Evolutionary conservation across 75 land plant genomes (phyloP).

Genomic region (Adiantum capillusveneris): DNA sequence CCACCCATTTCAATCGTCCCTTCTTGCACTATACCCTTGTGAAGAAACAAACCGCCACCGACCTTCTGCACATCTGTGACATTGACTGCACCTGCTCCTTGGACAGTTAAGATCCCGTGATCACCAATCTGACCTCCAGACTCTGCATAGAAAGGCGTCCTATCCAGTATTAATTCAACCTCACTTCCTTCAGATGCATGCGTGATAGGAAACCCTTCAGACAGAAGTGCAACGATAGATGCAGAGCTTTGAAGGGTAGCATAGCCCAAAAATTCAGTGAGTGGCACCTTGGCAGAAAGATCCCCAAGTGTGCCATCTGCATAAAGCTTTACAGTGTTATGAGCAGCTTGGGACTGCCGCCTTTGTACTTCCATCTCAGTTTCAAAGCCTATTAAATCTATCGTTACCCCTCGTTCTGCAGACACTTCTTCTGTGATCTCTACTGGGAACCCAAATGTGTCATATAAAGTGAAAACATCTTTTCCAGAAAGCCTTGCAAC

Average conservation of each 20-base stretch:
- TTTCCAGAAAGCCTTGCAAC: slow-evolving; percentile 58
- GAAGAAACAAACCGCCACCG: slow-evolving; percentile 55
- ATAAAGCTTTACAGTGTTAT: slow-evolving; percentile 66
- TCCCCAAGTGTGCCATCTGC: slow-evolving; percentile 47
- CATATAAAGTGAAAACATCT: slow-evolving; percentile 80
- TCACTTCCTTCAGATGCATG: slow-evolving; percentile 69
- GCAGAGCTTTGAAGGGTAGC: slow-evolving; percentile 45
- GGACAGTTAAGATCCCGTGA: slow-evolving; percentile 47
- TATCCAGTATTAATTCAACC: slow-evolving; percentile 64
- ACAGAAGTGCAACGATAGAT: slow-evolving; percentile 53
- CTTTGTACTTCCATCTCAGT: slow-evolving; percentile 88
- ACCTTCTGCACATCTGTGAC: slow-evolving; percentile 78
- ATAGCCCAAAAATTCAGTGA: slow-evolving; percentile 85
- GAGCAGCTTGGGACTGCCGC: slow-evolving; percentile 85
- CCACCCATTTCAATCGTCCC: slow-evolving; percentile 61
- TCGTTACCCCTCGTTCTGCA: slow-evolving; percentile 51
- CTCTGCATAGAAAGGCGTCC: slow-evolving; percentile 97
- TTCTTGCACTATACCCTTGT: slow-evolving; percentile 59
- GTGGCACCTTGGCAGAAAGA: slow-evolving; percentile 35
- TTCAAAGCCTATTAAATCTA: slow-evolving; percentile 75
- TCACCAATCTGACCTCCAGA: slow-evolving; percentile 96
- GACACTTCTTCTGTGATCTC: slow-evolving; percentile 87
- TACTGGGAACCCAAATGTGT: slow-evolving; percentile 89
- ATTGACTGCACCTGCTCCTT: slow-evolving; percentile 31
- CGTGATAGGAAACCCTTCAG: slow-evolving; percentile 46